phyloP scores from a whole-genome alignment of 129 eudicot genomes.

The Apium graveolens region DNA sequence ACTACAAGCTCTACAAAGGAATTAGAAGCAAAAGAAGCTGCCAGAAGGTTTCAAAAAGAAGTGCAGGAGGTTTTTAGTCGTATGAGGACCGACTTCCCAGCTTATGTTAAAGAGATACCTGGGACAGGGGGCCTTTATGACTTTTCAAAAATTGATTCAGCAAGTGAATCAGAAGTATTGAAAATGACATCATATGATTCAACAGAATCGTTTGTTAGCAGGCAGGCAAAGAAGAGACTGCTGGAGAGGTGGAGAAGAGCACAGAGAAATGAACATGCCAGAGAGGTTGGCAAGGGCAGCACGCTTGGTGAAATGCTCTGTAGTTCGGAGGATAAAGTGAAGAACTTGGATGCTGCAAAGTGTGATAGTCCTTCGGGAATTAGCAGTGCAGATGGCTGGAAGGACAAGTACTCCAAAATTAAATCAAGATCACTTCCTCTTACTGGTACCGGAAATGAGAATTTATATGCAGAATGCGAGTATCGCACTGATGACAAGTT shows the following conservation, averaged over 20 bases:
- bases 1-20: conserved; percentile 5
- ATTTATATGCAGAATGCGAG: not conserved
- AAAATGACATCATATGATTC: conserved; percentile 19
- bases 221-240: conserved; percentile 64
- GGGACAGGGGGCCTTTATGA: conserved; percentile 54
- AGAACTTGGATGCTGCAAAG: conserved; percentile 18
- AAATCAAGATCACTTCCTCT: conserved; percentile 62
- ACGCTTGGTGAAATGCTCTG: conserved; percentile 87
- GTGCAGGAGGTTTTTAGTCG: conserved; percentile 1
- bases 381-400: conserved; percentile 70
- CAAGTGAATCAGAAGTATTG: conserved; percentile 36
- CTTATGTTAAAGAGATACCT: conserved; percentile 40
- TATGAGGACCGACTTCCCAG: not conserved
- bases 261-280: conserved; percentile 14
- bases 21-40: not conserved
- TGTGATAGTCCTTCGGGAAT: conserved; percentile 42
- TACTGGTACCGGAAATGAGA: not conserved
- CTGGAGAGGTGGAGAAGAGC: conserved; percentile 42
- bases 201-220: conserved; percentile 46
- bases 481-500: conserved; percentile 31
- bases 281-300: conserved; percentile 38
- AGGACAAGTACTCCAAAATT: conserved; percentile 26
- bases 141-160: conserved; percentile 38
- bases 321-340: conserved; percentile 34
- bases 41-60: not conserved